Evolutionary conservation across 768 basidiomycete genomes (phyloP), one percentile per base, ranked within the genome.

Genomic region (Tricholoma terreum): DNA sequence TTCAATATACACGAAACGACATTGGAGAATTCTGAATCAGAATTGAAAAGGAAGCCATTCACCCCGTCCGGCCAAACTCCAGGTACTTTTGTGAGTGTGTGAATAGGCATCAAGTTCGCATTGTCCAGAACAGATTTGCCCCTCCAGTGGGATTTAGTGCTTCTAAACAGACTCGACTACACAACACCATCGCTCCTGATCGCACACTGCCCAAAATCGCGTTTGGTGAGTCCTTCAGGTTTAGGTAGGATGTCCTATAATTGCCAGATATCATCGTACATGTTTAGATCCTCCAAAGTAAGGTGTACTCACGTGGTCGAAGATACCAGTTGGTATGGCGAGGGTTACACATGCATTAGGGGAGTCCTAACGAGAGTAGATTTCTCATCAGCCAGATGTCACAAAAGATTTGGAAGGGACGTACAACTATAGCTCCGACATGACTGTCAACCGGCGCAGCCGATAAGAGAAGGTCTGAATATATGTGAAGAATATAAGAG

Each of bases 261-360:
- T 22, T 27, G 15, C 24, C 36, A 14, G 7, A n/a, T 15, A 27
- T 27, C 12, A 46, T 15, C 7, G 4, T 33, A n/a, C 46, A 33
- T 22, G 19, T 22, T 21, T 11, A 11, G 30, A 55, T 31, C 57
- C 36, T 53, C 21, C 6, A 31, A 9, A 33, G 36, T 12, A 17
- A 43, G 55, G 36, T 53, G 33, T 17, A 63, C 82, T 59, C 50
- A 86, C 86, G 63, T 84, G 78, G 40, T 89, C 85, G 63, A 92
- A 92, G 58, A 92, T 92, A 2, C 83, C 88, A n/a, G 86, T 77
- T 4, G 89, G 89, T 3, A 92, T 75, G 0, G 80, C 88, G 19
- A 92, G 71, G 0, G 87, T 89, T 5, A 90, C 86, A 62, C 87
- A 89, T 1, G 89, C 88, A 61, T 90, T 90, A 1, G 89, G 88